Conservation (phyloP, 2,329 filamentous ascomycete species). For the Cryphonectria nitschkei region DNA sequence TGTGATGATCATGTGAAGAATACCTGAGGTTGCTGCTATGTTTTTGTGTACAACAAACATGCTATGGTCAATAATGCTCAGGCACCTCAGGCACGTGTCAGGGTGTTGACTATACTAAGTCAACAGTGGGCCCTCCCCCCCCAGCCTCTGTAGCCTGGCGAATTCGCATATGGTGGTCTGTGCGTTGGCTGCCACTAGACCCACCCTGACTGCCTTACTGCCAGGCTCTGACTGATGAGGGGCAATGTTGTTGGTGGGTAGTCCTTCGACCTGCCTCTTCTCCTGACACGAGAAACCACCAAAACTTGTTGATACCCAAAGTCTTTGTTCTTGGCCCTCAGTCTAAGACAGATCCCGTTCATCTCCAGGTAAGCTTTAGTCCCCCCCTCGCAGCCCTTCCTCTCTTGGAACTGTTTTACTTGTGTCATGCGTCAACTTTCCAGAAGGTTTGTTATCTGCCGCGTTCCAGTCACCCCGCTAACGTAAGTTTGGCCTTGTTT, state of each 20-base stretch:
- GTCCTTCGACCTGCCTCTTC: constrained; percentile 16
- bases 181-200: constrained; percentile 14
- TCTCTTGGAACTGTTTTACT: not conserved
- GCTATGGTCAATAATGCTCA: not conserved
- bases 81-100: not conserved
- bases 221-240: constrained; percentile 29
- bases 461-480: constrained; percentile 25
- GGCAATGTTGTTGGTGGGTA: constrained; percentile 25
- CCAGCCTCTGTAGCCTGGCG: not conserved
- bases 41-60: not conserved
- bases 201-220: constrained; percentile 21
- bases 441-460: not conserved
- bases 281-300: constrained; percentile 18
- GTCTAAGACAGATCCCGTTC: not conserved
- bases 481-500: constrained; percentile 22
- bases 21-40: not conserved
- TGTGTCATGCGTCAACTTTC: not conserved
- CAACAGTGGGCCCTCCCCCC: not conserved
- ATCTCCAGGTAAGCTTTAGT: constrained; percentile 16
- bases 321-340: not conserved
- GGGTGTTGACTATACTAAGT: not conserved
- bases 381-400: not conserved
- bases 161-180: constrained; percentile 14
- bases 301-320: constrained; percentile 18
- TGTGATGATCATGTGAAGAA: not conserved